Percentiles rank a stretch among this genome's conserved stretches.
phyloP scores from a whole-genome alignment of 2,329 filamentous ascomycete genomes.

The Cordyceps javanica region DNA sequence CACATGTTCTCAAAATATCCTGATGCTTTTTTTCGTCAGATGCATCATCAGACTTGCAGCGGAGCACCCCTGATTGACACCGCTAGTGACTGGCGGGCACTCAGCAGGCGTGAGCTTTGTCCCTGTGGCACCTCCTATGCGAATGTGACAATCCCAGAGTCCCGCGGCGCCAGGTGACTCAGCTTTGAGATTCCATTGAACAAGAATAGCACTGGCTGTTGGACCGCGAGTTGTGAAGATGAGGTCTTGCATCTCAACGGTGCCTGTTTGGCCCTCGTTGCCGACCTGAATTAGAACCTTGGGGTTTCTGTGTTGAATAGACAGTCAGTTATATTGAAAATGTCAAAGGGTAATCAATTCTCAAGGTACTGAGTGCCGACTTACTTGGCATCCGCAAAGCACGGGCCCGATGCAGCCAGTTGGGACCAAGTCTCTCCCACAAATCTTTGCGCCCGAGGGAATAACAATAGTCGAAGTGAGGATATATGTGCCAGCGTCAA shows the following conservation, averaged over 20 bases:
- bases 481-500: slow-evolving; percentile 39
- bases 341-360: too few relatives aligned
- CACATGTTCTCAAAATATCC: slow-evolving; percentile 51
- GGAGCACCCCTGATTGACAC: slow-evolving; percentile 48
- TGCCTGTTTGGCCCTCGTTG: slow-evolving; percentile 49
- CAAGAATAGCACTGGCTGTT: slow-evolving; percentile 60
- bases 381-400: slow-evolving; percentile 14
- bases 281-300: slow-evolving; percentile 61
- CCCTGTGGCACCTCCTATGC: slow-evolving; percentile 65
- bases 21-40: slow-evolving; percentile 36
- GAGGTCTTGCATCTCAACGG: slow-evolving; percentile 65
- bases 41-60: slow-evolving; percentile 51
- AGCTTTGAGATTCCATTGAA: slow-evolving; percentile 54
- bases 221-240: slow-evolving; percentile 61
- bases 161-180: slow-evolving; percentile 23
- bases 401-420: slow-evolving; percentile 19
- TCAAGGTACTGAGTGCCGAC: too few relatives aligned
- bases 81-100: slow-evolving; percentile 42
- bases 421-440: slow-evolving; percentile 31
- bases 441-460: slow-evolving; percentile 27
- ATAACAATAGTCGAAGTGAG: slow-evolving; percentile 29
- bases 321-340: too few relatives aligned
- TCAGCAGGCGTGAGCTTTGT: slow-evolving; percentile 57
- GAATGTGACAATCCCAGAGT: slow-evolving; percentile 63
- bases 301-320: slow-evolving; percentile 30